These are phyloP conservation scores for Citrullus amarus DNA, from an alignment of 306 rosid species.

Conservation along the genomic window DNA sequence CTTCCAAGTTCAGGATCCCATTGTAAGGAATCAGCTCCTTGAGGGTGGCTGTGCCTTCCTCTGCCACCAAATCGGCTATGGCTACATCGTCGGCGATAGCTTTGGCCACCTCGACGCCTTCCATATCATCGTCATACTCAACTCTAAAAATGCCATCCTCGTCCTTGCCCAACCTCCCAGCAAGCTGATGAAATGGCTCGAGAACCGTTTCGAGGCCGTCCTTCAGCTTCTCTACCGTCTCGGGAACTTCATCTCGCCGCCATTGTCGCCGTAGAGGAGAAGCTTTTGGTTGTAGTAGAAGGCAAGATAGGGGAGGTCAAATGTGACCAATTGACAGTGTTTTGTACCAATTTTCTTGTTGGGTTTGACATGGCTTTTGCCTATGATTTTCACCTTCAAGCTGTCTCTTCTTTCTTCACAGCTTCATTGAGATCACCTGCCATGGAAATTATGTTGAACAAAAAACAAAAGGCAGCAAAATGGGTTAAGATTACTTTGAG, in stretches of 20 bases:
- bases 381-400: constrained; percentile 39
- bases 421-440: constrained; percentile 20
- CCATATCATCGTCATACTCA: constrained; percentile 50
- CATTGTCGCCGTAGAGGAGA: constrained; percentile 47
- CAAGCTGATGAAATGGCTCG: constrained; percentile 64
- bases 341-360: constrained; percentile 46
- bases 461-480: not conserved
- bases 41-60: constrained; percentile 42
- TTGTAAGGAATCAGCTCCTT: constrained; percentile 58
- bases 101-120: constrained; percentile 62
- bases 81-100: constrained; percentile 44
- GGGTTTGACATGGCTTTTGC: constrained; percentile 48
- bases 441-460: constrained; percentile 15
- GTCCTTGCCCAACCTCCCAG: constrained; percentile 76
- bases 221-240: constrained; percentile 52
- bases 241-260: constrained; percentile 29
- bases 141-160: constrained; percentile 82
- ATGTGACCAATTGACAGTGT: constrained; percentile 64
- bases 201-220: constrained; percentile 49
- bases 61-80: constrained; percentile 47
- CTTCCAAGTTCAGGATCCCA: constrained; percentile 73
- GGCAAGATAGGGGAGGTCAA: constrained; percentile 85
- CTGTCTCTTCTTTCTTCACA: constrained; percentile 16
- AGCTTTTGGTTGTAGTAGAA: constrained; percentile 94
- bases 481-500: not conserved